Evolutionary conservation across 2,329 filamentous ascomycete species (phyloP).

Genomic region (Fusarium sp.): DNA sequence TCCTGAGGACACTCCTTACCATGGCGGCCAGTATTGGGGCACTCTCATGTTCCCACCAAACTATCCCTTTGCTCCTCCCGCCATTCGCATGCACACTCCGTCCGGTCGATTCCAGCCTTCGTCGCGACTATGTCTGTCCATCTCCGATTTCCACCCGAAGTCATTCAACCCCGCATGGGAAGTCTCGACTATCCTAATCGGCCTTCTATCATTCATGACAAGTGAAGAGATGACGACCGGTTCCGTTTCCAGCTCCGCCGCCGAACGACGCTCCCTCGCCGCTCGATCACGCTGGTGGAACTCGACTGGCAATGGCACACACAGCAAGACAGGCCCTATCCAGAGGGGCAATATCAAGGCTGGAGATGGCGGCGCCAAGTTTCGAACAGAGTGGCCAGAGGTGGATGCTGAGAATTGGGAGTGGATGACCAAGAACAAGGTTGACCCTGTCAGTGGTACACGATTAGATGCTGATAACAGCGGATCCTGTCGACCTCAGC

Average conservation of each 20-base stretch:
- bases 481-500: slow-evolving; percentile 60
- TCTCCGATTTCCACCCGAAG: slow-evolving; percentile 97
- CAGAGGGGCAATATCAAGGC: slow-evolving; percentile 85
- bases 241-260: slow-evolving; percentile 78
- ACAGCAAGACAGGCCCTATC: slow-evolving; percentile 61
- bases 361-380: slow-evolving; percentile 92
- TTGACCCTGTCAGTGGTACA: slow-evolving; percentile 80
- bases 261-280: slow-evolving; percentile 82
- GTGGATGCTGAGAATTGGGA: slow-evolving; percentile 88
- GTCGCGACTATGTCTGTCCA: slow-evolving; percentile 90
- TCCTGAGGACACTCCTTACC: slow-evolving; percentile 91
- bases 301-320: slow-evolving; percentile 86
- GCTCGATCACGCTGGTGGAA: slow-evolving; percentile 94
- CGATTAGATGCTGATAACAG: slow-evolving; percentile 60
- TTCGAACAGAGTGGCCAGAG: slow-evolving; percentile 88
- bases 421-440: slow-evolving; percentile 86
- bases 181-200: slow-evolving; percentile 94
- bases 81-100: slow-evolving; percentile 98
- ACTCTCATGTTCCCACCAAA: slow-evolving; percentile 94
- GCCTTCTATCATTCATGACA: slow-evolving; percentile 96
- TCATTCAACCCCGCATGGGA: slow-evolving; percentile 99
- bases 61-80: slow-evolving; percentile 96
- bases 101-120: slow-evolving; percentile 95
- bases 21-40: slow-evolving; percentile 97
- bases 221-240: slow-evolving; percentile 99